phyloP scores from a whole-genome alignment of 2,329 filamentous ascomycete species.

The Xylaria sp. region DNA sequence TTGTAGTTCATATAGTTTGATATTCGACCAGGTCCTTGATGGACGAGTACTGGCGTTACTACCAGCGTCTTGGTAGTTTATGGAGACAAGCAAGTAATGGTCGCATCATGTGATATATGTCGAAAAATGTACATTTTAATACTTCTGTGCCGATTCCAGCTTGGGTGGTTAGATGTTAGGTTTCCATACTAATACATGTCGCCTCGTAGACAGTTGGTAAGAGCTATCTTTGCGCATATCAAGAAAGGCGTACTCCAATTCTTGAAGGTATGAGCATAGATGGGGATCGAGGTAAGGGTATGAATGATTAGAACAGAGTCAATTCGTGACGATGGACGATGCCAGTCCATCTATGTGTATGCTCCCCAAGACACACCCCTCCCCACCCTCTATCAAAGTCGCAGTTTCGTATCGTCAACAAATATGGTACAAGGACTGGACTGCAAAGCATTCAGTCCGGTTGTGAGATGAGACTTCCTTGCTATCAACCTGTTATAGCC shows the following conservation, averaged over 20 bases:
- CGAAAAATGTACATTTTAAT: background rate
- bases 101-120: background rate
- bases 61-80: background rate
- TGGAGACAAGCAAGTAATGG: background rate
- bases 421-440: conserved; percentile 43
- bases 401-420: conserved; percentile 33
- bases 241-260: background rate
- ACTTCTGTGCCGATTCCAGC: background rate
- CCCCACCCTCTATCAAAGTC: conserved; percentile 32
- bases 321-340: conserved; percentile 41
- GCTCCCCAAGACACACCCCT: conserved; percentile 30
- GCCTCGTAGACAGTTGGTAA: background rate
- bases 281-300: background rate
- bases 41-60: background rate
- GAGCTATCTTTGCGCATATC: background rate
- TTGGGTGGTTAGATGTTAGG: background rate
- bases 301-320: conserved; percentile 29
- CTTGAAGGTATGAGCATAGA: background rate
- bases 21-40: background rate
- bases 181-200: background rate
- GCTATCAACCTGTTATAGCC: conserved; percentile 17
- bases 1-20: background rate
- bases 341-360: conserved; percentile 42
- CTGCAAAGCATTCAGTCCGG: conserved; percentile 27
- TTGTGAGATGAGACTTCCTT: conserved; percentile 40